Conservation (phyloP, 371 early-diverging fungal genomes). For the Mucor sp. region DNA sequence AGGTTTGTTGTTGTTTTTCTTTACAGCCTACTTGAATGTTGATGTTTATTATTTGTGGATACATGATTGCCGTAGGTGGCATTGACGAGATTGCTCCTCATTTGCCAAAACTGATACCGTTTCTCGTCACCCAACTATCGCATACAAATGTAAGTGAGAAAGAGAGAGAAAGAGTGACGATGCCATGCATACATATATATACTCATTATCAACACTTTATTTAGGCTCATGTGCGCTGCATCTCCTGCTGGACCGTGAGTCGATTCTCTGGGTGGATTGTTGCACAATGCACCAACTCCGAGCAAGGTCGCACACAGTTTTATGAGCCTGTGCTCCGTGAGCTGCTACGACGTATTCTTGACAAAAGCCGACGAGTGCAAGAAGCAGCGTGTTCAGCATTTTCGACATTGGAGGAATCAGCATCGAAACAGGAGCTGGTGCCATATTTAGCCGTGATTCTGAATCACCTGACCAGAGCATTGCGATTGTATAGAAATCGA, state of each 20-base stretch:
- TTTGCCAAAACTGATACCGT: conserved; percentile 83
- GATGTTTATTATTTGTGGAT: neutral
- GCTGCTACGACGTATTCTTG: conserved; percentile 76
- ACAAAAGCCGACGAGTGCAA: conserved; percentile 93
- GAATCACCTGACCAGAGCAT: conserved; percentile 73
- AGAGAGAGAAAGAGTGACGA: neutral
- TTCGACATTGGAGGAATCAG: conserved; percentile 90
- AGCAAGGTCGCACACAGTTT: conserved; percentile 67
- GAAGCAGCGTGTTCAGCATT: conserved; percentile 95
- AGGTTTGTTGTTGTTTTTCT: conserved; percentile 43
- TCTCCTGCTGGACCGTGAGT: conserved; percentile 96
- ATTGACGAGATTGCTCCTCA: conserved; percentile 82
- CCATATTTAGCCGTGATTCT: conserved; percentile 88
- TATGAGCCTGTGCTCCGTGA: conserved; percentile 85
- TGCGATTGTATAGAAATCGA: conserved; percentile 84
- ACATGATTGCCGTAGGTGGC: conserved; percentile 48
- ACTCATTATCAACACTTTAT: neutral
- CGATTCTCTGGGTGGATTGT: conserved; percentile 90
- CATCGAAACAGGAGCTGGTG: conserved; percentile 67
- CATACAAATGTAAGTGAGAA: conserved; percentile 64
- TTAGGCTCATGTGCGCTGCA: conserved; percentile 87
- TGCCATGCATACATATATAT: neutral
- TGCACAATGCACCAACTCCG: conserved; percentile 45
- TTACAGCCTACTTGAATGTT: neutral
- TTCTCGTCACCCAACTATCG: conserved; percentile 71